phyloP scores from a whole-genome alignment of 441 rosid genomes.

The Populus trichocarpa region DNA sequence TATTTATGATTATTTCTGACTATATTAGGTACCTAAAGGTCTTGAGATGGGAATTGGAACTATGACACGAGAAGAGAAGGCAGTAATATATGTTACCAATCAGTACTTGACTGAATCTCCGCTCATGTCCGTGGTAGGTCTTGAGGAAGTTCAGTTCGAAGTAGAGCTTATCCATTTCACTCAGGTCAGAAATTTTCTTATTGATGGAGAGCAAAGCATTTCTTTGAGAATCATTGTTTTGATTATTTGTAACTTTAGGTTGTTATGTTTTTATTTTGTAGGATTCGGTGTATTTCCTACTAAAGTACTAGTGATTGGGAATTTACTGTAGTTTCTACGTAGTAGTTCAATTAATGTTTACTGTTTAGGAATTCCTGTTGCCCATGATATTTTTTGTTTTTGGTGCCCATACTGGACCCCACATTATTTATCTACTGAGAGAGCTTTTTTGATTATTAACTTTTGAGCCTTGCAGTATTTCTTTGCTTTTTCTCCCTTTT shows the following conservation, averaged over 20 bases:
- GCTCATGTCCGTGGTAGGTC: slow-evolving; percentile 49
- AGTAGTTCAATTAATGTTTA: not conserved
- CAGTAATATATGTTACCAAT: slow-evolving; percentile 72
- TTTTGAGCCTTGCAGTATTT: not conserved
- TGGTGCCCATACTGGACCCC: not conserved
- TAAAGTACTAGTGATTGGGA: not conserved
- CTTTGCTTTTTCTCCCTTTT: not conserved
- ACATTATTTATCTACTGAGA: not conserved
- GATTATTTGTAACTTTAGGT: not conserved
- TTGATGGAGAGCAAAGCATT: not conserved
- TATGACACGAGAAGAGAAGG: slow-evolving; percentile 89
- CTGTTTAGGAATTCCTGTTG: not conserved
- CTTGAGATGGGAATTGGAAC: slow-evolving; percentile 98
- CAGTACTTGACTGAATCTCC: slow-evolving; percentile 74
- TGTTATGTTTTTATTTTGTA: not conserved
- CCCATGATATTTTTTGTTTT: not conserved
- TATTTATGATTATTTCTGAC: slow-evolving; percentile 17
- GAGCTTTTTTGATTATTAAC: not conserved
- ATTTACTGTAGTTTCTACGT: not conserved
- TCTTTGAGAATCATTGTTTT: not conserved
- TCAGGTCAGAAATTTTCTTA: slow-evolving; percentile 51
- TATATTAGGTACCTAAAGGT: slow-evolving; percentile 84
- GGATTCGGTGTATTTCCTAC: not conserved
- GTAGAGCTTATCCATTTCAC: slow-evolving; percentile 91
- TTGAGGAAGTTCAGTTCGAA: slow-evolving; percentile 90